phyloP scores from a whole-genome alignment of 164 flowering plant species.

The Macadamia tetraphylla region DNA sequence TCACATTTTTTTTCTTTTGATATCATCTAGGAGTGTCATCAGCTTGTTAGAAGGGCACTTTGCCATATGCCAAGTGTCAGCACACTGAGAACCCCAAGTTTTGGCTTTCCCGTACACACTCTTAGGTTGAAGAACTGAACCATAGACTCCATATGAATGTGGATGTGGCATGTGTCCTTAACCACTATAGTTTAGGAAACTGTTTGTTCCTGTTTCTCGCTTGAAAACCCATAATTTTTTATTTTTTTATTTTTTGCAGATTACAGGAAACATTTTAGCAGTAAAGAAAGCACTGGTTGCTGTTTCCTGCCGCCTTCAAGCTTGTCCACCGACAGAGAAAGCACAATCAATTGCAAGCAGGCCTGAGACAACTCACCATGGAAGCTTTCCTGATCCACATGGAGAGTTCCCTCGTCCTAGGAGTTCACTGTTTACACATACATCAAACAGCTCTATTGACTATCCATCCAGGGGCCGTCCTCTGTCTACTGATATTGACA shows the following conservation, averaged over 20 bases:
- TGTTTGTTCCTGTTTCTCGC: too few species aligned
- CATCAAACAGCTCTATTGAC: constrained; percentile 24
- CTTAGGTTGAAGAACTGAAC: too few species aligned
- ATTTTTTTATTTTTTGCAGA: constrained; percentile 29
- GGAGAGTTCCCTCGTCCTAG: constrained; percentile 27
- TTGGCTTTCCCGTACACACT: too few species aligned
- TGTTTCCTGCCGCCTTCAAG: constrained; percentile 68
- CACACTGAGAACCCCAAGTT: too few species aligned
- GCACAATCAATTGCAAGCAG: constrained; percentile 27
- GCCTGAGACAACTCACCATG: constrained; percentile 27
- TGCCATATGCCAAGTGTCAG: too few species aligned
- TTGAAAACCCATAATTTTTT: too few species aligned
- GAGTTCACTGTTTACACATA: constrained; percentile 21
- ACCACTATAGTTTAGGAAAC: too few species aligned
- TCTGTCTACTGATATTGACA: constrained; percentile 27
- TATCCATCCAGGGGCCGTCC: constrained; percentile 33
- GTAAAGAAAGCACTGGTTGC: constrained; percentile 74
- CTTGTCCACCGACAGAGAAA: constrained; percentile 32
- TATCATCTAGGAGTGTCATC: too few species aligned
- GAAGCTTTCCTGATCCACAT: constrained; percentile 25
- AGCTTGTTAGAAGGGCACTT: too few species aligned
- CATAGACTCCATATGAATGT: too few species aligned
- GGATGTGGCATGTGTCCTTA: too few species aligned
- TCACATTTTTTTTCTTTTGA: too few species aligned
- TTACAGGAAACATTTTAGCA: constrained; percentile 56